Base-by-base conservation (phyloP, 371 early-diverging fungal genomes). In the Racocetra persica region DNA sequence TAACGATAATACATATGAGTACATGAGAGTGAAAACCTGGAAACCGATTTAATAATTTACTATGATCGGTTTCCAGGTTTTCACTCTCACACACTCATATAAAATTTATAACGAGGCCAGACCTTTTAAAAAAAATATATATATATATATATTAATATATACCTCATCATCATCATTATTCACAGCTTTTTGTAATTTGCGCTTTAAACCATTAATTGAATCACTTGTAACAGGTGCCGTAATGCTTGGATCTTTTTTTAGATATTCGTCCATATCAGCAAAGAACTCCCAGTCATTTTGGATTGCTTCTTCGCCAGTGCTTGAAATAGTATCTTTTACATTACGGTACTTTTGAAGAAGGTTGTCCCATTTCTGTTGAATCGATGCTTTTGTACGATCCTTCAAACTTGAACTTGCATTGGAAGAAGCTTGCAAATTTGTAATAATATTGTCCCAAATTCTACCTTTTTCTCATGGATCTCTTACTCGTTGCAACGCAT, bases 391-490 rank as follows among this genome's bases (percentile, higher is more conserved):
- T 63, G 63, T 28, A 28, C 7, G 4, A 28, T 63, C 32, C 32
- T 63, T 63, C 28, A 63, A 63, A 63, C 28, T 32, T 63, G 32
- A 32, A 63, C 63, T 63, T 63, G 32, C 28, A 26, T 26, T 24
- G 28, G 24, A 4, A 28, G 28, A 62, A 1, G 7, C 28, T 63
- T 63, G 28, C 5, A 63, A 28, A 28, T 63, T 63, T 16, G 26
- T 14, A 28, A 63, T 28, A 63, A 63, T 63, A 1, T 11, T 63
- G 28, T 63, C 14, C 14, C 63, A 63, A 24, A 63, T 63, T 63
- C 63, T 24, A 1, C 32, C 63, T 7, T 28, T 63, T 28, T 63
- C 32, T 63, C 63, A 22, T 14, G 4, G 5, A 32, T 63, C 63
- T 63, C 18, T 63, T 26, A 63, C 65, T 32, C 18, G 2, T 63